A percentile compares a stretch with the other conserved stretches of the same genome.
phyloP scores from a whole-genome alignment of 2,329 filamentous ascomycete species.

The Aschersonia sp. region DNA sequence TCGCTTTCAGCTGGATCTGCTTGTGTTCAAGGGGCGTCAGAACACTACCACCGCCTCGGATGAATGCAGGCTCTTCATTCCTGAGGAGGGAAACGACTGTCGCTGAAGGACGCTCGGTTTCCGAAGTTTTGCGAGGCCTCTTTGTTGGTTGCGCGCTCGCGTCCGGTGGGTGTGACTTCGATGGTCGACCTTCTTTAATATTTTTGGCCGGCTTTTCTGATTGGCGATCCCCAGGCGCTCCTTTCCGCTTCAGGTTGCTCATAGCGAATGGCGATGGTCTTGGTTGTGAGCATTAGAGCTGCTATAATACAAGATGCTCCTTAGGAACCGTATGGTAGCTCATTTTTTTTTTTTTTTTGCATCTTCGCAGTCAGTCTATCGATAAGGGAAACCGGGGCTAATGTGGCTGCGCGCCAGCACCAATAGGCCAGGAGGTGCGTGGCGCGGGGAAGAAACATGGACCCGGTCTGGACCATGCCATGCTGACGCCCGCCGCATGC shows the following conservation, averaged over 20 bases:
- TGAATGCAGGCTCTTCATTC: constrained; percentile 82
- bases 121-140: constrained; percentile 15
- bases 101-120: constrained; percentile 13
- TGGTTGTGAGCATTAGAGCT: not conserved
- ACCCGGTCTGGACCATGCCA: not conserved
- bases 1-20: constrained; percentile 88
- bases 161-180: constrained; percentile 24
- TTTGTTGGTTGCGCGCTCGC: constrained; percentile 12
- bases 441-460: not conserved
- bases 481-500: not conserved
- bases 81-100: constrained; percentile 33
- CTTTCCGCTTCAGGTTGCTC: constrained; percentile 44
- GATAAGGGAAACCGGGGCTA: constrained; percentile 9
- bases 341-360: constrained; percentile 7
- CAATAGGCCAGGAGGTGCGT: not conserved
- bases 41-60: constrained; percentile 79
- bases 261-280: constrained; percentile 21
- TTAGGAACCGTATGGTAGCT: too few relatives aligned
- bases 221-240: constrained; percentile 35
- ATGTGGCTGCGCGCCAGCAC: not conserved
- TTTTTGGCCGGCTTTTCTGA: constrained; percentile 33
- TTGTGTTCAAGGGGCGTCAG: constrained; percentile 90
- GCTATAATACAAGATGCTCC: too few relatives aligned
- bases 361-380: constrained; percentile 6
- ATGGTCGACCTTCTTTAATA: constrained; percentile 28